phyloP scores from a whole-genome alignment of 2,329 filamentous ascomycete genomes.

The Alternaria ventricosa region DNA sequence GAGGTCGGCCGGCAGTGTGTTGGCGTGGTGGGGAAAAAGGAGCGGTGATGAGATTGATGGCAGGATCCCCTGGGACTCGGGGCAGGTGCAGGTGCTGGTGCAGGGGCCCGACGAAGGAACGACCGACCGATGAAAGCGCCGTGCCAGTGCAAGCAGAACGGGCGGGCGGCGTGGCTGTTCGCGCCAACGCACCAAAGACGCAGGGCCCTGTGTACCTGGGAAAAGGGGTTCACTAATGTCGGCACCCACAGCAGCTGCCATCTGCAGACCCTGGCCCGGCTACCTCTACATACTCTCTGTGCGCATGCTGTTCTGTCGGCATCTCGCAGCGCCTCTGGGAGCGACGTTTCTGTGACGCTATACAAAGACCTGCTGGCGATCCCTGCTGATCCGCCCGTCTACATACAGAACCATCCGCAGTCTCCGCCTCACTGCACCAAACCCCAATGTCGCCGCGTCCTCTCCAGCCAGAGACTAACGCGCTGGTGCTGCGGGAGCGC shows the following conservation, averaged over 20 bases:
- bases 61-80: slow-evolving; percentile 6
- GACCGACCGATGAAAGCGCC: slow-evolving; percentile 6
- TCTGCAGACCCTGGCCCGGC: slow-evolving; percentile 5
- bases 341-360: neutral
- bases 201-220: neutral
- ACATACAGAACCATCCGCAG: slow-evolving; percentile 15
- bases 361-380: slow-evolving; percentile 1
- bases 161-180: slow-evolving; percentile 3
- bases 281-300: neutral
- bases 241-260: slow-evolving; percentile 12
- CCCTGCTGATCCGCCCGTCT: slow-evolving; percentile 7
- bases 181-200: neutral
- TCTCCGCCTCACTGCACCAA: slow-evolving; percentile 30
- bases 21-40: slow-evolving; percentile 15
- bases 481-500: slow-evolving; percentile 1
- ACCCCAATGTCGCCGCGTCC: slow-evolving; percentile 8
- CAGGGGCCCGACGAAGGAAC: slow-evolving; percentile 13
- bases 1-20: neutral
- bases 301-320: neutral
- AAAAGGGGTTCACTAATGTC: slow-evolving; percentile 12
- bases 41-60: slow-evolving; percentile 5
- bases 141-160: slow-evolving; percentile 5
- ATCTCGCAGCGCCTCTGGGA: neutral
- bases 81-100: neutral
- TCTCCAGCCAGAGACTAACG: slow-evolving; percentile 17